Evolutionary conservation across 1,139 yeast genomes (phyloP).

Genomic region (Saccharomyces uvarum): DNA sequence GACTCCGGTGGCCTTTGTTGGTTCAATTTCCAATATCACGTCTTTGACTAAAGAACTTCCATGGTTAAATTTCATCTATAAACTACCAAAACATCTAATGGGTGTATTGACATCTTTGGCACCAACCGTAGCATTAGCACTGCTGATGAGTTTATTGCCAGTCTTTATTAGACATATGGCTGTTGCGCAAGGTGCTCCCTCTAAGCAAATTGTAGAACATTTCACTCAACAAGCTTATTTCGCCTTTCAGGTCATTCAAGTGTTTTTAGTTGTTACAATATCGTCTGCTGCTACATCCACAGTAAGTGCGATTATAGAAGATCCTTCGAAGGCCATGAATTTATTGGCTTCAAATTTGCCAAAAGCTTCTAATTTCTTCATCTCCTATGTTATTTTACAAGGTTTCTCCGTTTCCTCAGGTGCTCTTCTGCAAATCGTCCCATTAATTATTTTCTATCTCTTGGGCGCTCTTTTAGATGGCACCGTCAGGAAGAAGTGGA

Average conservation of each 20-base stretch:
- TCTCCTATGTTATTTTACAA: slow-evolving; percentile 65
- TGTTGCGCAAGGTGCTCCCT: slow-evolving; percentile 55
- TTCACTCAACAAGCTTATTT: slow-evolving; percentile 73
- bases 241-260: slow-evolving; percentile 63
- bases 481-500: slow-evolving; percentile 85
- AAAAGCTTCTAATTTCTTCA: slow-evolving; percentile 79
- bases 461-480: slow-evolving; percentile 63
- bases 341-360: slow-evolving; percentile 73
- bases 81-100: slow-evolving; percentile 55
- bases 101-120: slow-evolving; percentile 83
- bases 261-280: slow-evolving; percentile 60
- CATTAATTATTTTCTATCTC: slow-evolving; percentile 60
- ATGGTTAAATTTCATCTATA: slow-evolving; percentile 62
- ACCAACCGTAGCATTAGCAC: slow-evolving; percentile 74
- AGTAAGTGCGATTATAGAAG: slow-evolving; percentile 54
- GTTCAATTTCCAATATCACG: slow-evolving; percentile 80
- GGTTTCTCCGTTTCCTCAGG: slow-evolving; percentile 81
- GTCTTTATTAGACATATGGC: slow-evolving; percentile 63
- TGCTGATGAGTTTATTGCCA: slow-evolving; percentile 77
- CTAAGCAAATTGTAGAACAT: slow-evolving; percentile 55
- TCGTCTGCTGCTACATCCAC: slow-evolving; percentile 71
- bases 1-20: slow-evolving; percentile 91
- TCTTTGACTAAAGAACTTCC: slow-evolving; percentile 59
- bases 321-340: slow-evolving; percentile 62
- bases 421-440: slow-evolving; percentile 67